Evolutionary conservation across 1,284 basidiomycete genomes (phyloP), one percentile per base, ranked within the genome.

Genomic region (Singerocomus inundabilis): DNA sequence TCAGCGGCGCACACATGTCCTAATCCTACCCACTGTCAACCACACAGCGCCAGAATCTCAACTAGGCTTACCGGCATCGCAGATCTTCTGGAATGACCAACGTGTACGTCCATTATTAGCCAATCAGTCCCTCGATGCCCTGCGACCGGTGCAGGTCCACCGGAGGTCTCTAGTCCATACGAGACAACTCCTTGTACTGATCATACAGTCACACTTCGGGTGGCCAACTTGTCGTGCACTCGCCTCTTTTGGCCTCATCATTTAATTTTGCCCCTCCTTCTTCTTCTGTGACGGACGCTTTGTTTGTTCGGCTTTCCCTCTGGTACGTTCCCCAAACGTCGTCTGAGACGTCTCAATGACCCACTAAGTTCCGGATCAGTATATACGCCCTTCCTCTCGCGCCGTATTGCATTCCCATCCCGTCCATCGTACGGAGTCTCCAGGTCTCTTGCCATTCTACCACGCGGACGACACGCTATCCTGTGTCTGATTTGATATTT

Each of bases 401-500:
- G 47, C 56, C 50, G 35, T 52, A 34, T 49, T 48, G 24, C 42
- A 26, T 44, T 59, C 53, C 45, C 53, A 63, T 52, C 49, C 52
- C 47, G 55, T 57, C 54, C 55, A 42, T 44, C 45, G 5, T 38
- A 51, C 62, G 53, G 62, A 48, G 39, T 44, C 32, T 47, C 40
- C 53, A 39, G 38, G 28, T 48, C 41, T 51, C 45, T 53, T 47
- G 46, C 11, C 48, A 49, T 58, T 42, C 2, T 30, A 54, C 62
- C 62, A 64, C 62, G 62, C 59, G 65, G 57, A 42, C 54, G 51
- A 48, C 62, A 64, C 62, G 63, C 63, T 50, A 55, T 37, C 62
- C 65, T 64, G 65, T 64, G 62, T 46, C 21, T 56, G 62, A 64
- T 64, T 64, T 66, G 59, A 66, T 64, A 67, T 63, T 64, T 51